Percentiles rank a stretch among this genome's conserved stretches.
These are phyloP conservation scores for Colletotrichum lupini DNA, from an alignment of 2,329 filamentous ascomycete genomes.

Conservation along the genomic window DNA sequence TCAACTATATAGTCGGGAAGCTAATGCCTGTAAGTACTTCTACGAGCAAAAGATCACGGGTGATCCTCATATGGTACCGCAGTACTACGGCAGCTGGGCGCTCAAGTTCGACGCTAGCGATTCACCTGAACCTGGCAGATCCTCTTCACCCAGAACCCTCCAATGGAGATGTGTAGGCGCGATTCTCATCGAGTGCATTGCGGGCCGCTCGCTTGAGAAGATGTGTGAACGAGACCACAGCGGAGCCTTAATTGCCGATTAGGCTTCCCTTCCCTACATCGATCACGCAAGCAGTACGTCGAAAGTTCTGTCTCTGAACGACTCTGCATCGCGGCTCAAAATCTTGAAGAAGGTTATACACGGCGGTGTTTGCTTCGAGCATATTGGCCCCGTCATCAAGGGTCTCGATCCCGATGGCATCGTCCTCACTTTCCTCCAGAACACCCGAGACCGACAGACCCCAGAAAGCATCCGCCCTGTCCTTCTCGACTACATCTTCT, in stretches of 20 bases:
- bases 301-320: too few species aligned
- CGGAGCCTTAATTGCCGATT: too few species aligned
- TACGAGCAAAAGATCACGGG: neutral
- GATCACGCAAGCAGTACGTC: too few species aligned
- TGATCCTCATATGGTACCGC: neutral
- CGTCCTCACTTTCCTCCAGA: neutral
- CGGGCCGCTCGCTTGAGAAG: neutral
- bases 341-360: neutral
- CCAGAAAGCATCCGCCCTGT: neutral
- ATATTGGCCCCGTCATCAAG: neutral
- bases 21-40: neutral
- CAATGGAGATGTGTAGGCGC: neutral
- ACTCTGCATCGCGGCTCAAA: neutral
- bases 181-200: neutral
- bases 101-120: neutral
- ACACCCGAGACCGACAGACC: neutral
- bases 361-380: neutral
- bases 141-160: neutral
- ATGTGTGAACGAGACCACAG: neutral
- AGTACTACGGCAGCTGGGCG: neutral
- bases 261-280: too few species aligned
- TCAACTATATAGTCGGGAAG: neutral
- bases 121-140: fast-evolving
- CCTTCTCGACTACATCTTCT: neutral
- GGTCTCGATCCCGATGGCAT: neutral